Evolutionary conservation across 805 yeast species (phyloP), one percentile per base, ranked within the genome.

Genomic region (Starmerella geochares): DNA sequence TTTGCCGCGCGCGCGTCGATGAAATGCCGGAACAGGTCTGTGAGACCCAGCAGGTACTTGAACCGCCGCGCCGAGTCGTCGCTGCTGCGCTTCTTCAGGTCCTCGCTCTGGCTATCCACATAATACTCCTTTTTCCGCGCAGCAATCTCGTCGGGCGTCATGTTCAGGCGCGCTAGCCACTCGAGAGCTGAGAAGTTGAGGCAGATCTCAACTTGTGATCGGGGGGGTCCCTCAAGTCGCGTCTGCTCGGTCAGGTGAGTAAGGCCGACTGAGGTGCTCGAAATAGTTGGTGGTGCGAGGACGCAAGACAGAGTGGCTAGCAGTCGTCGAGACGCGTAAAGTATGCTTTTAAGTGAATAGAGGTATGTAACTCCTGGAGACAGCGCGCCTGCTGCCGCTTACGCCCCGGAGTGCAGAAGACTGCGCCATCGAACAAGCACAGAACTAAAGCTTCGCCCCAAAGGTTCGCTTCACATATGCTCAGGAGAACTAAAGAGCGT

Each of bases 11-110:
- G 78, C 39, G 83, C 73, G 56, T 86, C 84, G 54, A 88, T 84
- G 65, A 88, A 88, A 63, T 87, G 88, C 36, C 94, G 79, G 65
- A 88, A 88, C 50, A 90, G 70, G 55, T 85, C 94, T 0, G 96
- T 86, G 36, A 88, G 71, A 1, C 87, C 83, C 45, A 90, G 69
- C 38, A 88, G 70, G 65, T 88, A 85, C 62, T 78, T 80, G 72
- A 86, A 86, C 52, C 97, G 73, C 58, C 74, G 78, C 24, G 86
- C 80, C 0, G 94, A 92, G 58, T 77, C 84, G 40, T 70, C 74
- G 55, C 73, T 75, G 55, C 56, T 55, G 38, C 62, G 62, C 35
- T 49, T 36, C 29, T 55, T 53, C 24, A 63, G 53, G 33, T 53
- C 46, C 29, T 50, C 55, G 35, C 50, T 29, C 50, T 62, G 65